A percentile compares a stretch with the other conserved stretches of the same genome.
Conservation (phyloP, 306 rosid species). For the Corylus heterophylla region DNA sequence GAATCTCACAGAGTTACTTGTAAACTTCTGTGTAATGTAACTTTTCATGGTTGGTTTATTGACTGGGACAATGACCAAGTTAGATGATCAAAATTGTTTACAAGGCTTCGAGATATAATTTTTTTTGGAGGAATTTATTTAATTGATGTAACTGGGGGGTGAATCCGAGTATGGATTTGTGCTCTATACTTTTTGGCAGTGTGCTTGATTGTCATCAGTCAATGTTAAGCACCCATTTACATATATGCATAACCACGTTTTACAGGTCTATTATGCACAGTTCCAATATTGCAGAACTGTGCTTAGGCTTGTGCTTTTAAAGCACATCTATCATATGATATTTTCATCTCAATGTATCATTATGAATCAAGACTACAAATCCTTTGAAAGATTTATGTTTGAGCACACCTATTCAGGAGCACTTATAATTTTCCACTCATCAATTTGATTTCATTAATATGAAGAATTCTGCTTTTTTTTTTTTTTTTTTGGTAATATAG, state of each 20-base stretch:
- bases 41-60: not conserved
- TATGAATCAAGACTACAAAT: not conserved
- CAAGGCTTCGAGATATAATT: not conserved
- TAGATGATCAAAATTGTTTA: not conserved
- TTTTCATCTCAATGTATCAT: not conserved
- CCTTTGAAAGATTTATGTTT: not conserved
- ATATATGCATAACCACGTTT: not conserved
- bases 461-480: slow-evolving; percentile 2
- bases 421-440: slow-evolving; percentile 23
- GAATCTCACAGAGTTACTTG: not conserved
- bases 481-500: slow-evolving; percentile 37
- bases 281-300: not conserved
- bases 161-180: not conserved
- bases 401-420: not conserved
- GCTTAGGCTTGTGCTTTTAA: not conserved
- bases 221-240: not conserved
- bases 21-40: not conserved
- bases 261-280: not conserved
- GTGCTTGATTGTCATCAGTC: not conserved
- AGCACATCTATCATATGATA: not conserved
- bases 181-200: not conserved
- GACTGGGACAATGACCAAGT: not conserved
- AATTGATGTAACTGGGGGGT: not conserved
- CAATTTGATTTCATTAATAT: slow-evolving; percentile 21
- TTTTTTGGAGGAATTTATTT: not conserved